phyloP scores from a whole-genome alignment of 2,329 filamentous ascomycete species.

The Didymella lethalis region DNA sequence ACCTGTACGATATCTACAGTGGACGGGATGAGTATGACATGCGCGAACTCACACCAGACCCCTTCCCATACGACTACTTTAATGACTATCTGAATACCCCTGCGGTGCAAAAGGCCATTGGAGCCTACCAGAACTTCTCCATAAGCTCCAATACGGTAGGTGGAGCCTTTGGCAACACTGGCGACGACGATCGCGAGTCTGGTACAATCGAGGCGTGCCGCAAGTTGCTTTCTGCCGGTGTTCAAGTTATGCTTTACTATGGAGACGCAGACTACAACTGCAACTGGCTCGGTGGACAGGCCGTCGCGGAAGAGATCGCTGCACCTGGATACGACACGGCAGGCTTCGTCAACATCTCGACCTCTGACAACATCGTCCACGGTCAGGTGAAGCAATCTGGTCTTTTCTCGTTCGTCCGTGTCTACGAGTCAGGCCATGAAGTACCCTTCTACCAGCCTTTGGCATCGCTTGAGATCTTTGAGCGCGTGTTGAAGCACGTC shows the following conservation, averaged over 20 bases:
- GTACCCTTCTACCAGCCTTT: constrained; percentile 65
- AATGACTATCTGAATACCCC: constrained; percentile 66
- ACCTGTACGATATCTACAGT: constrained; percentile 60
- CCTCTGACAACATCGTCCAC: constrained; percentile 57
- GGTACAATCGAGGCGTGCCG: constrained; percentile 54
- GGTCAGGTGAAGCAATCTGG: constrained; percentile 62
- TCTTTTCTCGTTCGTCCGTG: constrained; percentile 59
- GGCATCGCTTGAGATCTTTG: constrained; percentile 59
- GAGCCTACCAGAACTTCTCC: constrained; percentile 67
- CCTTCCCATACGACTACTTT: constrained; percentile 66
- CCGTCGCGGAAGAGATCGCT: constrained; percentile 51
- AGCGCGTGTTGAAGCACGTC: constrained; percentile 56
- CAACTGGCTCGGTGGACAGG: constrained; percentile 58
- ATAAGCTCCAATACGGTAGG: constrained; percentile 55
- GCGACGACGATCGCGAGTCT: constrained; percentile 59
- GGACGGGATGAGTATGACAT: constrained; percentile 68
- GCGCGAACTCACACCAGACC: constrained; percentile 63
- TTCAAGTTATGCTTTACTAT: constrained; percentile 55
- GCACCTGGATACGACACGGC: constrained; percentile 54
- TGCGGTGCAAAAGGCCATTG: constrained; percentile 64
- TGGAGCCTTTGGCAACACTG: constrained; percentile 57
- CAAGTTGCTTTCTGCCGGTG: constrained; percentile 50
- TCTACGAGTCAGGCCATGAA: constrained; percentile 60
- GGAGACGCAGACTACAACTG: constrained; percentile 61
- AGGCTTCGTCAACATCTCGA: constrained; percentile 59